phyloP scores from a whole-genome alignment of 2,329 filamentous ascomycete genomes.

The Fusarium annulatum region DNA sequence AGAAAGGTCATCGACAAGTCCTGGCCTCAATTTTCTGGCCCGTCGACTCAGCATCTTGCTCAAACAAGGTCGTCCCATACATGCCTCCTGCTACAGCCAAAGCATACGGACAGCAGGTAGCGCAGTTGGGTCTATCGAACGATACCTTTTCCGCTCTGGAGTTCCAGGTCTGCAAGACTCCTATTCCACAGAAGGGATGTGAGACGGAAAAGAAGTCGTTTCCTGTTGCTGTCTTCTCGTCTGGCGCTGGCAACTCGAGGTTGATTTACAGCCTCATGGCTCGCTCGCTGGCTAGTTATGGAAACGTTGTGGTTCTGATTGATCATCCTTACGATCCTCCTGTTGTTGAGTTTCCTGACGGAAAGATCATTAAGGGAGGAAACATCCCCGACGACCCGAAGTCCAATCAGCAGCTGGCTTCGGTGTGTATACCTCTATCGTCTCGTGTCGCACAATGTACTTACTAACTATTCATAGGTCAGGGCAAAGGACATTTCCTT shows the following conservation, averaged over 20 bases:
- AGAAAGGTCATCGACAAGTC: slow-evolving; percentile 42
- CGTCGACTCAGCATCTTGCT: slow-evolving; percentile 41
- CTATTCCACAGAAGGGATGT: rapidly evolving
- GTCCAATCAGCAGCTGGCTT: slow-evolving; percentile 31
- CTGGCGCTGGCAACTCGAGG: slow-evolving; percentile 57
- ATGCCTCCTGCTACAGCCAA: slow-evolving; percentile 50
- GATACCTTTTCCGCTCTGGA: slow-evolving; percentile 45
- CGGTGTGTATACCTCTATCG: slow-evolving; percentile 3
- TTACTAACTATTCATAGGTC: slow-evolving; percentile 37
- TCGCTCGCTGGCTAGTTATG: slow-evolving; percentile 58
- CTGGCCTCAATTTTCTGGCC: slow-evolving; percentile 50
- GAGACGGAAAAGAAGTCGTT: slow-evolving; percentile 40
- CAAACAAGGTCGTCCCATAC: slow-evolving; percentile 40
- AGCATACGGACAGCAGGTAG: slow-evolving; percentile 44
- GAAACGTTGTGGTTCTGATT: slow-evolving; percentile 58
- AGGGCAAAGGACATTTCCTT: slow-evolving; percentile 53
- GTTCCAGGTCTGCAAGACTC: slow-evolving; percentile 39
- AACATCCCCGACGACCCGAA: slow-evolving; percentile 20
- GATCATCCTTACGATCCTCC: slow-evolving; percentile 61
- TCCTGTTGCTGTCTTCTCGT: slow-evolving; percentile 53
- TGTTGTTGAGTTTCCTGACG: slow-evolving; percentile 60
- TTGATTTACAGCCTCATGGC: slow-evolving; percentile 57
- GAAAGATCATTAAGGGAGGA: slow-evolving; percentile 39
- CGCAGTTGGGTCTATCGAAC: slow-evolving; percentile 45
- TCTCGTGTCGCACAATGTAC: rapidly evolving